A percentile compares a stretch with the other conserved stretches of the same genome.
These are phyloP conservation scores for Populus hybrid DNA, from an alignment of 441 rosid species.

Conservation along the genomic window DNA sequence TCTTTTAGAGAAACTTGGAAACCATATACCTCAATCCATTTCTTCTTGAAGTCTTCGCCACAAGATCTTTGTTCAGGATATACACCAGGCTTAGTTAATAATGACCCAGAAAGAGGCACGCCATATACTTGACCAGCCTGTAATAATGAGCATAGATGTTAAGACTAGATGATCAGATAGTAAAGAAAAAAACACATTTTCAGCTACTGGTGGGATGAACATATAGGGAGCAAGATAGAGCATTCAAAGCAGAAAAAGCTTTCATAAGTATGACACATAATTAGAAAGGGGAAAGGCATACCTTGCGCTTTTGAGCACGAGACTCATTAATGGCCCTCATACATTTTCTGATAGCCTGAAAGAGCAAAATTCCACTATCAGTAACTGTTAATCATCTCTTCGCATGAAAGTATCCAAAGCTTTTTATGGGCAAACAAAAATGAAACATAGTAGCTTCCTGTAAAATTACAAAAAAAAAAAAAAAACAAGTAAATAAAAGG, in stretches of 20 bases:
- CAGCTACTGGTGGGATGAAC: neutral
- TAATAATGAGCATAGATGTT: conserved; percentile 20
- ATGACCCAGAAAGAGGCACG: conserved; percentile 78
- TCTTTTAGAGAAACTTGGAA: neutral
- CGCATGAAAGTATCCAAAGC: neutral
- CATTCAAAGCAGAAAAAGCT: neutral
- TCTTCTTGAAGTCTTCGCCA: conserved; percentile 83
- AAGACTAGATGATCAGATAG: conserved; percentile 6
- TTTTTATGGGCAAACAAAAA: neutral
- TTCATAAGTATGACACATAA: neutral
- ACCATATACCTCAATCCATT: conserved; percentile 92
- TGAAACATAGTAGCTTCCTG: conserved; percentile 9
- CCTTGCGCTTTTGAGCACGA: conserved; percentile 99
- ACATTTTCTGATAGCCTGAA: conserved; percentile 84
- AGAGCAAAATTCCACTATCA: conserved; percentile 15
- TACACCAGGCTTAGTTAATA: conserved; percentile 70
- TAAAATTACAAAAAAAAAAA: neutral
- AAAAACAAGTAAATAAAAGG: neutral
- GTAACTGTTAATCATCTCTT: neutral
- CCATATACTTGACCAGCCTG: conserved; percentile 99
- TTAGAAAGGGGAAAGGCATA: conserved; percentile 15
- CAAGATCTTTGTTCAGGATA: conserved; percentile 89
- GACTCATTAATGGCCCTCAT: conserved; percentile 94
- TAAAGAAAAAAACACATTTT: neutral
- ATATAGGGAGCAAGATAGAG: neutral